These are phyloP conservation scores for Lactarius quietus DNA, from an alignment of 768 basidiomycete species.

Conservation along the genomic window DNA sequence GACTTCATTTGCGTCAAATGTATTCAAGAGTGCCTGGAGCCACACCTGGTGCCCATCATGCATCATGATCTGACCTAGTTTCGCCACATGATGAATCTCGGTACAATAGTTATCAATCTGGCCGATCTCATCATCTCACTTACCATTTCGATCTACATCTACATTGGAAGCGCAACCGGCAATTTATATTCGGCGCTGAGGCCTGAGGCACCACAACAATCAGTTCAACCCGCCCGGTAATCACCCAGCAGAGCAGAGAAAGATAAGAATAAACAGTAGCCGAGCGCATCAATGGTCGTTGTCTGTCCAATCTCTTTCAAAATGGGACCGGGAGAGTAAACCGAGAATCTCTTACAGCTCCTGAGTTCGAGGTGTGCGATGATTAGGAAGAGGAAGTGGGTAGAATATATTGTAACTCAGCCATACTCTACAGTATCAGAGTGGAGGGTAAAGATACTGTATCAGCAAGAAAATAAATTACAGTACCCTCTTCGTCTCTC, in stretches of 20 bases:
- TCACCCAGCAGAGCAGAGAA: neutral
- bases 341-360: neutral
- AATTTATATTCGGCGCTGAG: neutral
- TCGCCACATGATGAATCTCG: neutral
- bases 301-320: neutral
- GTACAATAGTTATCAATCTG: neutral
- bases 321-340: neutral
- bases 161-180: neutral
- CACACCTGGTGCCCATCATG: neutral
- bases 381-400: no score
- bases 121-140: neutral
- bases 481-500: neutral
- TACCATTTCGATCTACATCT: neutral
- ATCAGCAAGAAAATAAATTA: neutral
- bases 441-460: neutral
- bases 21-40: neutral
- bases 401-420: no score
- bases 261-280: neutral
- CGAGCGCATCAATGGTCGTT: neutral
- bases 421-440: neutral
- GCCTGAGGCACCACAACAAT: no score
- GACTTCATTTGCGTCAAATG: neutral
- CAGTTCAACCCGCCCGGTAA: no score
- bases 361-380: neutral
- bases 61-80: neutral